Percentiles rank a stretch among this genome's conserved stretches.
Evolutionary conservation across 768 basidiomycete species (phyloP).

Genomic region (Mycena metata): DNA sequence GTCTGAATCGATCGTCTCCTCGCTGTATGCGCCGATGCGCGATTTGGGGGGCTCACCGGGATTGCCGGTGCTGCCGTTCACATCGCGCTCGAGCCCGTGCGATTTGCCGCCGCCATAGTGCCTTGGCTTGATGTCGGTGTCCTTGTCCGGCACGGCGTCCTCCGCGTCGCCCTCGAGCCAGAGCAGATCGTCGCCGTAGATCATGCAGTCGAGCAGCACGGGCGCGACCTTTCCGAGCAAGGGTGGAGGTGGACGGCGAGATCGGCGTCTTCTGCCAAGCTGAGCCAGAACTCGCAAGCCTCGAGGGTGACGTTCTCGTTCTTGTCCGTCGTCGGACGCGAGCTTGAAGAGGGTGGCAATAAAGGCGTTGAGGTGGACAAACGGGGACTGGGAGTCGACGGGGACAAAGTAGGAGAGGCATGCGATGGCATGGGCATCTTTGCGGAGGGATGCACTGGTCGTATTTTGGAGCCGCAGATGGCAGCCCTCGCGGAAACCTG

Average conservation of each 20-base stretch:
- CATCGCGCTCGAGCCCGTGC: constrained; percentile 85
- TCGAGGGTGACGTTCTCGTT: constrained; percentile 97
- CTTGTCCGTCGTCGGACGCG: constrained; percentile 97
- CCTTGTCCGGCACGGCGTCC: constrained; percentile 92
- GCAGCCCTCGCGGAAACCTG: no score
- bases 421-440: no score
- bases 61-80: no score
- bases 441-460: no score
- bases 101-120: constrained; percentile 85
- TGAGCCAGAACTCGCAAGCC: constrained; percentile 99
- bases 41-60: constrained; percentile 55
- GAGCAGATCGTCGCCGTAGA: constrained; percentile 95
- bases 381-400: no score
- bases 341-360: no score
- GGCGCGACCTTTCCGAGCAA: constrained; percentile 93
- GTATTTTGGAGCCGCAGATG: no score
- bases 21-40: constrained; percentile 77
- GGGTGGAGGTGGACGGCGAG: constrained; percentile 85
- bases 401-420: no score
- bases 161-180: constrained; percentile 95
- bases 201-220: constrained; percentile 94
- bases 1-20: constrained; percentile 86
- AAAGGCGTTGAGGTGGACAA: no score
- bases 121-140: constrained; percentile 95
- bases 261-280: constrained; percentile 96